Evolutionary conservation across 228 moss, liverwort and hornwort species (phyloP).

Genomic region (Sphagnum fallax): DNA sequence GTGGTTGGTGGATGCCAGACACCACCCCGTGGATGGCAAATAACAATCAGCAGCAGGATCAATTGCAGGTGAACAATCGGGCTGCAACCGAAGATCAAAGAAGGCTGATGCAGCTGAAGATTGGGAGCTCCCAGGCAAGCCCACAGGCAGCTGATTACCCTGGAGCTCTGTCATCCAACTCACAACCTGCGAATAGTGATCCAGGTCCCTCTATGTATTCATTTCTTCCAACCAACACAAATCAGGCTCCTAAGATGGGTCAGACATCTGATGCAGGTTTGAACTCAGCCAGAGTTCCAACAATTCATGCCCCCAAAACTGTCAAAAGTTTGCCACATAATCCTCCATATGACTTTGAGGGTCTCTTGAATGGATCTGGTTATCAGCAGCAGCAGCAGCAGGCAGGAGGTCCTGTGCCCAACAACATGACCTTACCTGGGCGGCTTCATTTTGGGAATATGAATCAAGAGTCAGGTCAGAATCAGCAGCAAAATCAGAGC

Average conservation of each 20-base stretch:
- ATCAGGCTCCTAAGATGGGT: conserved; percentile 57
- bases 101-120: conserved; percentile 66
- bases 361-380: conserved; percentile 74
- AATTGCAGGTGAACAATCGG: conserved; percentile 70
- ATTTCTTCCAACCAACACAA: conserved; percentile 65
- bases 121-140: conserved; percentile 43
- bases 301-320: conserved; percentile 30
- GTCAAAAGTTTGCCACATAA: conserved; percentile 43
- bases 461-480: conserved; percentile 7
- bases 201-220: conserved; percentile 74
- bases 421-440: conserved; percentile 30
- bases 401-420: conserved; percentile 14
- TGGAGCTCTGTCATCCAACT: conserved; percentile 41
- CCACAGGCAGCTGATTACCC: conserved; percentile 48
- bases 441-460: conserved; percentile 37
- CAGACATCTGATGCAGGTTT: conserved; percentile 58
- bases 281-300: conserved; percentile 49
- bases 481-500: conserved; percentile 53
- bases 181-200: conserved; percentile 57
- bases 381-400: conserved; percentile 18
- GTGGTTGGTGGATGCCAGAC: conserved; percentile 60
- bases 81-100: conserved; percentile 63
- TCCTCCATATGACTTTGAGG: conserved; percentile 72
- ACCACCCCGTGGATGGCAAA: conserved; percentile 53
- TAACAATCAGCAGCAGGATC: conserved; percentile 67